These are phyloP conservation scores for Asterochloris sp. DNA, from an alignment of 139 green algal genomes.

Conservation along the genomic window DNA sequence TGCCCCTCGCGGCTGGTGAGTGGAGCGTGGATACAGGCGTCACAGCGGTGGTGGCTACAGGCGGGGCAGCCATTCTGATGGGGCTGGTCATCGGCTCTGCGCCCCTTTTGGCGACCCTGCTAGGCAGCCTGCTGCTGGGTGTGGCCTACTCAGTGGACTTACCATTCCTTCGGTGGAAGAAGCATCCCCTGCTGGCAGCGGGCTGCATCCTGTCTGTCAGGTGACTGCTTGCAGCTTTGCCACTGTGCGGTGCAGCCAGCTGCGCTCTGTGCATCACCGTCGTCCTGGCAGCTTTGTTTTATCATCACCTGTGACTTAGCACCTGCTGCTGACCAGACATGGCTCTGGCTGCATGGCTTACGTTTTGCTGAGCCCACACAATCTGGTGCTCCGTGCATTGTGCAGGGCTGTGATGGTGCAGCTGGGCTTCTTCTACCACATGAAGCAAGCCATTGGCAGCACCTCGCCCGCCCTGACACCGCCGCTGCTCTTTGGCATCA, in stretches of 20 bases:
- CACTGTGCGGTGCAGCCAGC: background rate
- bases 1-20: conserved; percentile 89
- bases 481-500: conserved; percentile 69
- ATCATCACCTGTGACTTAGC: background rate
- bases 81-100: conserved; percentile 28
- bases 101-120: conserved; percentile 70
- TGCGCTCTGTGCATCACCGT: background rate
- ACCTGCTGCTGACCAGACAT: no score
- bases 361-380: background rate
- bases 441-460: conserved; percentile 45
- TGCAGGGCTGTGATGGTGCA: conserved; percentile 69
- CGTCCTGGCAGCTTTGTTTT: no score
- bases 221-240: conserved; percentile 10
- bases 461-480: conserved; percentile 15
- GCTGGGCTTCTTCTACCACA: conserved; percentile 89
- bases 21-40: conserved; percentile 53
- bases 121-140: conserved; percentile 72
- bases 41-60: conserved; percentile 23
- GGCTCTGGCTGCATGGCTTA: no score
- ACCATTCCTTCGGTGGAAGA: conserved; percentile 91
- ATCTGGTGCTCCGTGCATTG: background rate
- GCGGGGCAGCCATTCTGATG: conserved; percentile 14
- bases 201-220: conserved; percentile 80
- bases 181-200: conserved; percentile 74
- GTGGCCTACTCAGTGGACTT: conserved; percentile 84